Evolutionary conservation across 345 rosid species (phyloP), one percentile per base, ranked within the genome.

Genomic region (Eucalyptus pauciflora): DNA sequence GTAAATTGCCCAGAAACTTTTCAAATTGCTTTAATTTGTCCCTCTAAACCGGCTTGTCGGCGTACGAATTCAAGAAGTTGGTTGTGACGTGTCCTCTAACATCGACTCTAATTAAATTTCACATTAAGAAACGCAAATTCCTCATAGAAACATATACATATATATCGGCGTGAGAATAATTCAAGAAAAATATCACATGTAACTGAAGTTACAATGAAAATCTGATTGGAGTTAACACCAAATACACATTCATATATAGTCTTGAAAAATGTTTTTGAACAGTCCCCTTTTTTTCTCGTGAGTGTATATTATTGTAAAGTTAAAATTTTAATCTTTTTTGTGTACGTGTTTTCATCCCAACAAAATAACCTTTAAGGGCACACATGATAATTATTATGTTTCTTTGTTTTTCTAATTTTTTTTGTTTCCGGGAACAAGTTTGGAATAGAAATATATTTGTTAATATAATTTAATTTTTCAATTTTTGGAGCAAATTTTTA

Each of bases 381-480:
- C 25, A 52, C 10, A 8, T 52, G 25, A 52, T 52, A 7, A 3
- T 52, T 52, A 52, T 18, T 18, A 52, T 2, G 2, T 52, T 52
- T 52, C 9, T 52, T 52, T 52, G 10, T 18, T 52, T 52, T 52
- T 33, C 33, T 33, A 33, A 33, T 33, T 33, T 33, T 33, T 33
- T n/a, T n/a, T n/a, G 33, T 33, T 33, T 33, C 33, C 41, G 1
- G 0, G 3, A 52, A 52, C 4, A 52, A 18, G 10, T 52, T 52
- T 52, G 4, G 1, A 52, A 18, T 3, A 33, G 37, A 33, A 33
- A 33, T 33, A 2, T 33, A 3, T 33, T 2, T 33, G 37, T 2
- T 3, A 33, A 33, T 3, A 3, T 20, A 20, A 52, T 52, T 52
- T 52, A 18, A 3, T 52, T 52, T 18, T 52, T 6, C 0, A 1